A percentile compares a stretch with the other conserved stretches of the same genome.
Conservation (phyloP, 2,329 filamentous ascomycete species). For the Taxawa tesnikishii region DNA sequence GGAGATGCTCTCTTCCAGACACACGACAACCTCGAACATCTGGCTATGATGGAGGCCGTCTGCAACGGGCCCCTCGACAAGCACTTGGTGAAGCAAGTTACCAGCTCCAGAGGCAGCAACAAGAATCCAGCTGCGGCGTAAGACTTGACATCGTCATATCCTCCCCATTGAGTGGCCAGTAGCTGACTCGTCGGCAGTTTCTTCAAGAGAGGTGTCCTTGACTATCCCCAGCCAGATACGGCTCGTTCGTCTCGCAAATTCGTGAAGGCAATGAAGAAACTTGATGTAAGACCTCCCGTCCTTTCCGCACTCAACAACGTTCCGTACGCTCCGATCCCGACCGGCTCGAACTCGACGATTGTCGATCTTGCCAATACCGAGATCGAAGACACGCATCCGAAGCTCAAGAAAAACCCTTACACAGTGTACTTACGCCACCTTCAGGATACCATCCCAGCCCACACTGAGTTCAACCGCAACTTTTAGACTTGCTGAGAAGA, state of each 20-base stretch:
- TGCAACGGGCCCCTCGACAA: constrained; percentile 44
- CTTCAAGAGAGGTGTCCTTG: constrained; percentile 37
- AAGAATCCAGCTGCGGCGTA: constrained; percentile 45
- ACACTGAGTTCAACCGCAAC: constrained; percentile 46
- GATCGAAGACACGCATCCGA: background rate
- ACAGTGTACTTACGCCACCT: constrained; percentile 12
- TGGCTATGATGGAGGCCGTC: constrained; percentile 58
- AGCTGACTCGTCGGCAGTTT: constrained; percentile 8
- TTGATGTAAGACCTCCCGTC: constrained; percentile 33
- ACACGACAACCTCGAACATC: constrained; percentile 55
- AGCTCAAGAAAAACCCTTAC: constrained; percentile 2
- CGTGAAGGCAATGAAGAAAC: constrained; percentile 55
- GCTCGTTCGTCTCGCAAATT: constrained; percentile 53
- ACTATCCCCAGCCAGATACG: constrained; percentile 52
- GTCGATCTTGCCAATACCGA: background rate
- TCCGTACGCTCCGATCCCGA: constrained; percentile 4
- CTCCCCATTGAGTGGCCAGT: background rate
- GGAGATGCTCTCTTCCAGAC: constrained; percentile 58
- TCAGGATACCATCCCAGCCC: constrained; percentile 51
- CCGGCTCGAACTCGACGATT: background rate
- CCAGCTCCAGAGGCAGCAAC: constrained; percentile 33
- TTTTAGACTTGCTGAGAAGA: constrained; percentile 50
- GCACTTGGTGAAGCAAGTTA: constrained; percentile 41
- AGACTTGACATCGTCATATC: constrained; percentile 15
- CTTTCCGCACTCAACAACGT: constrained; percentile 1